These are phyloP conservation scores for Candida pini DNA, from an alignment of 805 yeast species.

Conservation along the genomic window DNA sequence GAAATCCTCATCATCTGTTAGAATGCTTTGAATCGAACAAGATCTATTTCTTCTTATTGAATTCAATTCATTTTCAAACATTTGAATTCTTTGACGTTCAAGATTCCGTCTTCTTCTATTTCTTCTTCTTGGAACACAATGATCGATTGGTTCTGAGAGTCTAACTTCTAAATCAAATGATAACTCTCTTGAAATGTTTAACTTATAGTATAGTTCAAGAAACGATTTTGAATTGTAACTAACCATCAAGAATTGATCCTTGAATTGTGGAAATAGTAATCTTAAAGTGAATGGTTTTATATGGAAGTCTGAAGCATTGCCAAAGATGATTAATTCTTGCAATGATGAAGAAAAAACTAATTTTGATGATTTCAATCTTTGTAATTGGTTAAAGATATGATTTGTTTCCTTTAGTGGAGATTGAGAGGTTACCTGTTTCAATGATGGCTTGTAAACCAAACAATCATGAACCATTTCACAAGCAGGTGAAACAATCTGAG, in stretches of 20 bases:
- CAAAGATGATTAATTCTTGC: constrained; percentile 27
- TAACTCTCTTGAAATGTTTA: constrained; percentile 28
- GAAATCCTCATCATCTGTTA: not conserved
- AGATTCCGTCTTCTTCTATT: constrained; percentile 3
- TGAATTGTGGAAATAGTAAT: constrained; percentile 19
- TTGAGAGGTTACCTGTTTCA: constrained; percentile 6
- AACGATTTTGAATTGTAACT: constrained; percentile 24
- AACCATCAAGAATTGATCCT: constrained; percentile 22
- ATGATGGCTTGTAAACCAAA: constrained; percentile 9
- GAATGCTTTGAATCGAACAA: not conserved
- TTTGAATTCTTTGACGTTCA: not conserved
- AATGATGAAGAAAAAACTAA: constrained; percentile 19
- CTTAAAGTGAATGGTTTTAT: constrained; percentile 27
- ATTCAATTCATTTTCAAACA: not conserved
- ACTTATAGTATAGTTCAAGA: constrained; percentile 25
- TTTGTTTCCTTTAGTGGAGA: constrained; percentile 3
- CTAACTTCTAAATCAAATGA: constrained; percentile 28
- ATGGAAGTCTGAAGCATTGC: constrained; percentile 27
- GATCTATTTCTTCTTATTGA: not conserved
- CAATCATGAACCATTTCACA: constrained; percentile 9
- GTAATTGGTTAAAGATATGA: constrained; percentile 4
- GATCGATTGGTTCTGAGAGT: constrained; percentile 20
- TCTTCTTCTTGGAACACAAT: constrained; percentile 26
- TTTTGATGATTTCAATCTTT: constrained; percentile 1
- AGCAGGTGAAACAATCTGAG: too few relatives aligned